Evolutionary conservation across 805 yeast species (phyloP), one percentile per base, ranked within the genome.

Genomic region (Starmerella potacharoeniae): DNA sequence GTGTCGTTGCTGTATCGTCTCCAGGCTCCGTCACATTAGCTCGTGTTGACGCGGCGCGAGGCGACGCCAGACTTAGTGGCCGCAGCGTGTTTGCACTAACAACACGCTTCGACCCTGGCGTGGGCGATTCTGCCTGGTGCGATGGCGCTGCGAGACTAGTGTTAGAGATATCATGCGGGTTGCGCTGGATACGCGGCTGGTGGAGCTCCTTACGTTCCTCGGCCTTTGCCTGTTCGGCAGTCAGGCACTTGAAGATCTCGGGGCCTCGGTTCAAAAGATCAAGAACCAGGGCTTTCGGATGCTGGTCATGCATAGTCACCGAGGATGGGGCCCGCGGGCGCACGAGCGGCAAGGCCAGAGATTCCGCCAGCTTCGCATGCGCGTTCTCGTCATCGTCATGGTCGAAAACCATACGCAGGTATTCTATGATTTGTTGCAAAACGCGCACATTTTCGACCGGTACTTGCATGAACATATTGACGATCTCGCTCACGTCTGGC

Each of bases 281-380:
- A 7, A 43, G 22, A 1, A 69, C 37, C 22, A 69, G 58, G 44
- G 42, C 40, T 9, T 47, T 49, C 0, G 71, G 70, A 52, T 68
- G 71, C 36, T 50, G 54, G 49, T 67, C 70, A 17, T 59, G 55
- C 64, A 63, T 60, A 11, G 62, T 63, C 8, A 62, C 47, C 0
- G 65, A 62, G 1, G 66, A 63, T 8, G 63, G 62, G 0, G 64
- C 68, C 17, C 69, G 58, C 2, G 71, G 71, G 31, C 71, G 58
- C 44, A 68, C 55, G 7, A 68, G 41, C 36, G 59, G 62, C 6
- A 62, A 58, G 0, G 68, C 63, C 36, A 66, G 39, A 28, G 58
- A 49, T 22, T 11, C 13, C 13, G 64, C 60, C 13, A 67, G 54
- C 49, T 42, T 46, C 9, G 50, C 51, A 13, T 34, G 33, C 6